These are phyloP conservation scores for Lichtheimia ornata DNA, from an alignment of 371 early-diverging fungal genomes.

Conservation along the genomic window DNA sequence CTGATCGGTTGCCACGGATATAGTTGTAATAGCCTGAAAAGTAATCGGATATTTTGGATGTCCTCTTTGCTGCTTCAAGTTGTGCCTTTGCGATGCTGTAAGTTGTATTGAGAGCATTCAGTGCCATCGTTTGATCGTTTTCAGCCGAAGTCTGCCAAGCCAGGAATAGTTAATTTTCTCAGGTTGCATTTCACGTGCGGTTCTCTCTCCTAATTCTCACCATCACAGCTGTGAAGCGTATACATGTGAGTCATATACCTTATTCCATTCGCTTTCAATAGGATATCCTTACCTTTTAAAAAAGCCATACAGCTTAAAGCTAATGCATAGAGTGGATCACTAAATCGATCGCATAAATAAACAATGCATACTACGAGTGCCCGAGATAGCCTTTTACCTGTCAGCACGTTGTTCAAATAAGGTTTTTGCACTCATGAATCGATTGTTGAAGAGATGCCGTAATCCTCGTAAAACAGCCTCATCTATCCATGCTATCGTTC, in stretches of 20 bases:
- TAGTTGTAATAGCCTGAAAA: conserved; percentile 36
- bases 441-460: conserved; percentile 40
- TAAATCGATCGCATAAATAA: conserved; percentile 6
- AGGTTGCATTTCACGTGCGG: neutral
- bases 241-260: neutral
- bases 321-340: conserved; percentile 48
- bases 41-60: conserved; percentile 28
- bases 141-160: conserved; percentile 19
- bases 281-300: conserved; percentile 39
- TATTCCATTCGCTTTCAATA: no score
- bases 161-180: neutral
- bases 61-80: conserved; percentile 27
- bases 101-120: conserved; percentile 20
- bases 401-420: conserved; percentile 37
- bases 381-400: conserved; percentile 9
- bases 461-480: conserved; percentile 28
- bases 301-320: conserved; percentile 52
- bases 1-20: conserved; percentile 9
- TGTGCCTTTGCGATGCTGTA: conserved; percentile 27
- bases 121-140: conserved; percentile 21
- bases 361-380: neutral
- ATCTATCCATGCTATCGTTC: conserved; percentile 14
- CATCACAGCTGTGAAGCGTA: conserved; percentile 30
- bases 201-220: conserved; percentile 18
- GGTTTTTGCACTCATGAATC: conserved; percentile 45